Base-by-base conservation (phyloP, 1,284 basidiomycete species). In the Moniliophthora roreri region DNA sequence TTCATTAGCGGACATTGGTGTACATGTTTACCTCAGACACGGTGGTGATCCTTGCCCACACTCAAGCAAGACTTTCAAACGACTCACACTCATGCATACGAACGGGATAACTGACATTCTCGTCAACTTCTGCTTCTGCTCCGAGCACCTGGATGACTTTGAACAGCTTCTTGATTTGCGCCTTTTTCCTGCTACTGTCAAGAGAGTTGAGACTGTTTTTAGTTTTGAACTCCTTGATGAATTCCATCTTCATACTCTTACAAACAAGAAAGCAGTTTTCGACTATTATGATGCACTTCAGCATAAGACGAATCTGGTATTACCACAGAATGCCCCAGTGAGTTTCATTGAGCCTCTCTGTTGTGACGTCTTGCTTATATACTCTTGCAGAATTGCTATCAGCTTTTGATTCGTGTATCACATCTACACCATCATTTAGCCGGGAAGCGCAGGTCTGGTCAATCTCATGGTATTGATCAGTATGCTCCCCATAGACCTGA, bases 211-310 rank as follows among this genome's bases (percentile, higher is more conserved):
- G 41, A 68, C 66, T 0, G 67, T 50, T 0, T 70, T 71, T 26
- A 69, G 63, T 1, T 72, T 67, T 18, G 2, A 44, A 0, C 53
- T 69, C 0, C 51, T 71, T 4, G 52, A 65, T 3, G 48, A 66
- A 6, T 68, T 68, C 26, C 60, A 67, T 9, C 28, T 56, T 3
- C 65, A 69, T 21, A 62, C 57, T 5, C 35, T 65, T 1, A 53
- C 63, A 5, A 66, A 63, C 18, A 65, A 69, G 32, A 69, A 62
- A n/a, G 63, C 62, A 0, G 59, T 59, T 1, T 62, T 60, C 24
- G 63, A 68, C 40, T 69, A 64, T 50, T 61, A 58, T n/a, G 40
- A 35, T 1, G 63, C 64, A 6, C 53, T 72, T 3, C 8, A 38
- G 15, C 48, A 58, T 16, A 46, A 62, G 0, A 70, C 69, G 0